Evolutionary conservation across 768 basidiomycete genomes (phyloP).

Genomic region (Kwoniella mangroviensis): DNA sequence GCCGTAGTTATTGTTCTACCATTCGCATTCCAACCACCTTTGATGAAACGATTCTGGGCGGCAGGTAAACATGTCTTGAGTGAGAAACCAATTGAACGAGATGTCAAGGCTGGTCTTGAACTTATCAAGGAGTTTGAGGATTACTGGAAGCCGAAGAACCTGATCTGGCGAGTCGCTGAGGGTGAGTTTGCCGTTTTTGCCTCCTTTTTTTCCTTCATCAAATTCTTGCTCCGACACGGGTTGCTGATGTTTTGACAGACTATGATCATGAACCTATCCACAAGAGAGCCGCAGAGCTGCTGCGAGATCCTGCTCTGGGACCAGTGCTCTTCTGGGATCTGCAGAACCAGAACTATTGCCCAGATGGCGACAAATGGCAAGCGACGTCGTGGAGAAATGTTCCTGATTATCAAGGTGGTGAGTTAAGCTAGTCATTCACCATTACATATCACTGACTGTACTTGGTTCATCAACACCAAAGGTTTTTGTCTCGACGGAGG

Average conservation of each 20-base stretch:
- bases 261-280: slow-evolving; percentile 5
- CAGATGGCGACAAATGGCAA: slow-evolving; percentile 5
- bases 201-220: too few species aligned
- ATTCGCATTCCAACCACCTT: slow-evolving; percentile 1
- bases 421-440: background rate
- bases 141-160: background rate
- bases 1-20: background rate
- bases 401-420: slow-evolving; percentile 9
- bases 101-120: slow-evolving; percentile 1
- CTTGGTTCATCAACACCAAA: background rate
- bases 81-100: background rate
- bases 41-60: slow-evolving; percentile 7
- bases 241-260: background rate
- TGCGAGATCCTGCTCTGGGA: slow-evolving; percentile 5
- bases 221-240: background rate
- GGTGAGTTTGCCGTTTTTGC: background rate
- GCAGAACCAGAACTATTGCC: slow-evolving; percentile 3
- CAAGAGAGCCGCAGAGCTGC: slow-evolving; percentile 1
- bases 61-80: slow-evolving; percentile 8
- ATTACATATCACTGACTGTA: background rate
- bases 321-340: slow-evolving; percentile 7
- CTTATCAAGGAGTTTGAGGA: slow-evolving; percentile 4
- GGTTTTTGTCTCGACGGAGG: slow-evolving; percentile 5
- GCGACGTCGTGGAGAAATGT: slow-evolving; percentile 2
- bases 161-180: background rate